Evolutionary conservation across 2,329 filamentous ascomycete genomes (phyloP).

Genomic region (Apiospora kogelbergensis): DNA sequence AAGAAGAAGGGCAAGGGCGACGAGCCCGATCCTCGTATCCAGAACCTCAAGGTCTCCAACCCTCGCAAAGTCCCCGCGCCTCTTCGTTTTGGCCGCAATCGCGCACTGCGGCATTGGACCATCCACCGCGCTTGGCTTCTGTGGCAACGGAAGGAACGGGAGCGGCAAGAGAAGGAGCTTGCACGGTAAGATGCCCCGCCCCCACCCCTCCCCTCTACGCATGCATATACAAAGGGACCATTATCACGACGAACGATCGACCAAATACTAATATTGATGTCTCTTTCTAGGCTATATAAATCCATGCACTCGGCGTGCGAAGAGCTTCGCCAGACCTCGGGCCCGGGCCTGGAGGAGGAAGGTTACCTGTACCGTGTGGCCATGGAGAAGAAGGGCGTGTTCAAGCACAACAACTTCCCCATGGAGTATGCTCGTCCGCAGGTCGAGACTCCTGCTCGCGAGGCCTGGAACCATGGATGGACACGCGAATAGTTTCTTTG

Average conservation of each 20-base stretch:
- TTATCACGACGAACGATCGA: background rate
- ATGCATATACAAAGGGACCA: no score
- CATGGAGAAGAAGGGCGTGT: slow-evolving; percentile 88
- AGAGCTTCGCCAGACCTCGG: slow-evolving; percentile 65
- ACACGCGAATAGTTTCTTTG: slow-evolving; percentile 51
- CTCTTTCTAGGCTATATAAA: slow-evolving; percentile 58
- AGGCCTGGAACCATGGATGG: slow-evolving; percentile 94
- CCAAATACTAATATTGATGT: slow-evolving; percentile 19
- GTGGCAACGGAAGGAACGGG: slow-evolving; percentile 68
- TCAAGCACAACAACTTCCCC: slow-evolving; percentile 69
- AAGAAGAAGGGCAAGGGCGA: slow-evolving; percentile 30
- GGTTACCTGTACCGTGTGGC: slow-evolving; percentile 82
- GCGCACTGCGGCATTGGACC: slow-evolving; percentile 93
- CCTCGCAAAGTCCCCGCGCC: slow-evolving; percentile 60
- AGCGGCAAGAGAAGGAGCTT: slow-evolving; percentile 66
- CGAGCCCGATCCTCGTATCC: slow-evolving; percentile 43
- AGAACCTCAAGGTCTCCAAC: slow-evolving; percentile 47
- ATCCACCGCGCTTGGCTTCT: slow-evolving; percentile 96
- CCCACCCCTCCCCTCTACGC: no score
- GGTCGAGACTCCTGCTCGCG: slow-evolving; percentile 75
- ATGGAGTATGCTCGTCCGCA: slow-evolving; percentile 88
- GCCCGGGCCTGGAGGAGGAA: slow-evolving; percentile 56
- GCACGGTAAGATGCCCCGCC: slow-evolving; percentile 49
- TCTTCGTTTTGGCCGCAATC: slow-evolving; percentile 83
- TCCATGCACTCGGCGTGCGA: slow-evolving; percentile 85